Conservation (phyloP, 805 yeast species). For the Hanseniaspora pseudoguilliermondii region DNA sequence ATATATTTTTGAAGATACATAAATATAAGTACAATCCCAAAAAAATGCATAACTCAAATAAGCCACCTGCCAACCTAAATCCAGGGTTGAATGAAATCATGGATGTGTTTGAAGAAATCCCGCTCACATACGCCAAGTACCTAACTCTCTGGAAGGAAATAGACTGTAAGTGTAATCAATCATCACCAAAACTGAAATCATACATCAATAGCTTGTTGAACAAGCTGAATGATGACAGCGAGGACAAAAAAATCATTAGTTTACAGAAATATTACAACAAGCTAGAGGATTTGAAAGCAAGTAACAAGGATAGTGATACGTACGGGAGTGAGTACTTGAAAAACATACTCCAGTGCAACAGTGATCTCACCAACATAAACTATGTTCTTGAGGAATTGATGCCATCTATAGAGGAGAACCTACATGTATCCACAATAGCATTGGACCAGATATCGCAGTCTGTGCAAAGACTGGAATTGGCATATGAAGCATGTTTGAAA, state of each 20-base stretch:
- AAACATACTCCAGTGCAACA: constrained; percentile 18
- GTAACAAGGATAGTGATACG: constrained; percentile 10
- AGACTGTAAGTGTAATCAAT: constrained; percentile 79
- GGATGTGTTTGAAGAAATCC: constrained; percentile 85
- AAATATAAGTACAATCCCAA: too few relatives aligned
- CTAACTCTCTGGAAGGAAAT: constrained; percentile 82
- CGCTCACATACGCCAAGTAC: constrained; percentile 68
- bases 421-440: constrained; percentile 92
- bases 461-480: constrained; percentile 62
- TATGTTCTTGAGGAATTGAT: constrained; percentile 49
- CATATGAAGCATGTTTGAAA: constrained; percentile 57
- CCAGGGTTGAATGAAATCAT: constrained; percentile 87
- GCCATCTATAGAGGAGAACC: constrained; percentile 90
- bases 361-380: constrained; percentile 29
- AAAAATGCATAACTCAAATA: constrained; percentile 14
- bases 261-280: constrained; percentile 3
- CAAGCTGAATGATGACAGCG: constrained; percentile 12
- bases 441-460: constrained; percentile 62
- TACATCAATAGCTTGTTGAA: constrained; percentile 39
- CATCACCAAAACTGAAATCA: constrained; percentile 52
- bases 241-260: not conserved
- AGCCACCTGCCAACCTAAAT: constrained; percentile 36
- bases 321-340: not conserved
- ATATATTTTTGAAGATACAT: too few relatives aligned
- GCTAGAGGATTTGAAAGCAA: not conserved